These are phyloP conservation scores for Cladorrhinum sp. DNA, from an alignment of 2,329 filamentous ascomycete species.

Conservation along the genomic window DNA sequence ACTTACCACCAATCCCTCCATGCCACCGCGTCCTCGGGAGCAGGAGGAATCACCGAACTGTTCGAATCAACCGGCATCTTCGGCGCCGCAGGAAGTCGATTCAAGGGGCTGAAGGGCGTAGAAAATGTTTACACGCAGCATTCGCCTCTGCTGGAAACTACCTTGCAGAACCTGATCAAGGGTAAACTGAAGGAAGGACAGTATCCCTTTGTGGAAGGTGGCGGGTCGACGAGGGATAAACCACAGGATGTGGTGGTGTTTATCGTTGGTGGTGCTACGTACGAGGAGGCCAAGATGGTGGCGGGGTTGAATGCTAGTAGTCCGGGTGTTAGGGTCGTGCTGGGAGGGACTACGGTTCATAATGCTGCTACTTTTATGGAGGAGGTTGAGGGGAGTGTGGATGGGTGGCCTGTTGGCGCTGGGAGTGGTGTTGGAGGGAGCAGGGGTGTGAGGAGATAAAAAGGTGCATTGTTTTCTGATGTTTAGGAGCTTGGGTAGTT, in stretches of 20 bases:
- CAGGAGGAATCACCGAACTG: slow-evolving; percentile 79
- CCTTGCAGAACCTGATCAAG: slow-evolving; percentile 89
- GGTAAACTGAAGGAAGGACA: slow-evolving; percentile 80
- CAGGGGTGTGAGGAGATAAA: background rate
- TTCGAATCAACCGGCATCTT: slow-evolving; percentile 93
- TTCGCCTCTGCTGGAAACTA: slow-evolving; percentile 80
- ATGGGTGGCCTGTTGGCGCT: slow-evolving; percentile 63
- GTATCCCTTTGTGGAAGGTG: slow-evolving; percentile 91
- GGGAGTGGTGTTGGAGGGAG: background rate
- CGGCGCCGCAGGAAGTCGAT: slow-evolving; percentile 77
- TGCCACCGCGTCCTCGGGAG: slow-evolving; percentile 62
- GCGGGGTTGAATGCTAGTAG: slow-evolving; percentile 91
- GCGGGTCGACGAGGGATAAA: slow-evolving; percentile 84
- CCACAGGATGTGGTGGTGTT: slow-evolving; percentile 96
- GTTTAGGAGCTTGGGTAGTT: no score
- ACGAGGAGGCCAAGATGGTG: slow-evolving; percentile 95
- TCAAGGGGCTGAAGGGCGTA: slow-evolving; percentile 94
- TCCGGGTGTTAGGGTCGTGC: slow-evolving; percentile 77
- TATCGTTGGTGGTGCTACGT: slow-evolving; percentile 88
- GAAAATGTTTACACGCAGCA: slow-evolving; percentile 99
- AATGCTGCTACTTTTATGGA: slow-evolving; percentile 87
- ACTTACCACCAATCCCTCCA: slow-evolving; percentile 85
- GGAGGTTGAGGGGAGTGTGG: slow-evolving; percentile 85
- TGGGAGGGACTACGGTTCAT: slow-evolving; percentile 84
- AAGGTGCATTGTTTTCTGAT: background rate